phyloP scores from a whole-genome alignment of 345 rosid species.

The Isatis tinctoria region DNA sequence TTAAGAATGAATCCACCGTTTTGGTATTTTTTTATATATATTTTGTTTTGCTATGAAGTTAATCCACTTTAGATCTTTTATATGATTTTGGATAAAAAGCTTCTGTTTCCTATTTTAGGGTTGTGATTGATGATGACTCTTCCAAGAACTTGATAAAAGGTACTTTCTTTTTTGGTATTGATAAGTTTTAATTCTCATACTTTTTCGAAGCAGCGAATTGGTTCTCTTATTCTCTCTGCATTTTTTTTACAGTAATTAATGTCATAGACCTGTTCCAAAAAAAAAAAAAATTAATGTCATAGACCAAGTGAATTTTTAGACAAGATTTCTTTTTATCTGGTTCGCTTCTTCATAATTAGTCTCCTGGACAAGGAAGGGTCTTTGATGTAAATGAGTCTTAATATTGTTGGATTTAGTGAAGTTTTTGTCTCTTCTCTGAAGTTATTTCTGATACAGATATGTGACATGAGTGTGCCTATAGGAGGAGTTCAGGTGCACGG shows the following conservation, averaged over 20 bases:
- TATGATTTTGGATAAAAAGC: neutral
- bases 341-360: neutral
- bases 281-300: slow-evolving; percentile 79
- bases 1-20: no score
- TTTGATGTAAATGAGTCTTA: neutral
- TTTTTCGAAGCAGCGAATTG: neutral
- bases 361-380: no score
- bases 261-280: no score
- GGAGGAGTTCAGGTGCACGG: no score
- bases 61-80: no score
- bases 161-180: slow-evolving; percentile 41
- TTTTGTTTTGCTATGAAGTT: no score
- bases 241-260: slow-evolving; percentile 54
- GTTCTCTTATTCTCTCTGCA: slow-evolving; percentile 1
- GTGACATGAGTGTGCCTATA: no score
- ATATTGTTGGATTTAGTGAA: neutral
- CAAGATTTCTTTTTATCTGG: neutral
- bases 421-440: no score
- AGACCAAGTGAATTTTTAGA: slow-evolving; percentile 52
- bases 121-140: slow-evolving; percentile 86
- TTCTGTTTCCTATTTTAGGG: slow-evolving; percentile 39
- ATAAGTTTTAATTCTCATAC: slow-evolving; percentile 30
- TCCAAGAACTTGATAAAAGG: slow-evolving; percentile 83
- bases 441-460: no score
- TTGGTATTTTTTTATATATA: no score